Evolutionary conservation across 2,329 filamentous ascomycete genomes (phyloP).

Genomic region (Nigrograna mackinnonii): DNA sequence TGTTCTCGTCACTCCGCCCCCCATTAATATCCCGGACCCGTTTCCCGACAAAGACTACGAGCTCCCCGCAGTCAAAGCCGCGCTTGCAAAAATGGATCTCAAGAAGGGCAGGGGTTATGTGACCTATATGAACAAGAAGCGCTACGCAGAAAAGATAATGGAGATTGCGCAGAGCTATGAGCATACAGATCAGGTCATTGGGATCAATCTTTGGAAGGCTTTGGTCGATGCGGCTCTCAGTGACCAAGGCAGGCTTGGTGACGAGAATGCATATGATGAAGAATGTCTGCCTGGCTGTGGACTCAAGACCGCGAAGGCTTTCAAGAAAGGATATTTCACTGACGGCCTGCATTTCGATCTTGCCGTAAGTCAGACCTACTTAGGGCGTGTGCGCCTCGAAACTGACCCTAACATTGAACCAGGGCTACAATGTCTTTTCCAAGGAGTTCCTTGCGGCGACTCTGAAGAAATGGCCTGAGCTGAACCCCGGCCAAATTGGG

Average conservation of each 20-base stretch:
- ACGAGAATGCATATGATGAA: constrained; percentile 27
- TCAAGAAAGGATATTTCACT: constrained; percentile 39
- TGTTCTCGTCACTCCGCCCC: constrained; percentile 42
- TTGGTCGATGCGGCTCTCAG: constrained; percentile 24
- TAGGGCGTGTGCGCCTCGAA: neutral
- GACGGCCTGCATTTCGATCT: constrained; percentile 42
- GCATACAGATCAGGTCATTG: constrained; percentile 33
- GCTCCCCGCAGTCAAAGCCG: constrained; percentile 6
- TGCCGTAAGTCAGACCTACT: constrained; percentile 18
- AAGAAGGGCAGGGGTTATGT: constrained; percentile 24
- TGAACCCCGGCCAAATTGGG: constrained; percentile 22
- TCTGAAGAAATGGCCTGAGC: constrained; percentile 32
- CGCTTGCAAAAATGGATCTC: constrained; percentile 7
- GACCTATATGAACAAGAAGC: constrained; percentile 43
- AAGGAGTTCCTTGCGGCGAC: constrained; percentile 23
- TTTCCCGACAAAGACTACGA: neutral
- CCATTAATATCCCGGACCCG: constrained; percentile 31
- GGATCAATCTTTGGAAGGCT: constrained; percentile 38
- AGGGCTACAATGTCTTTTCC: constrained; percentile 33
- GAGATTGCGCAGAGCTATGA: constrained; percentile 38
- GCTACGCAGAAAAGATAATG: constrained; percentile 42
- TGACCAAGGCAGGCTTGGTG: constrained; percentile 20
- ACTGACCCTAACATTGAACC: neutral
- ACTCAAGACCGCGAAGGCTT: constrained; percentile 29
- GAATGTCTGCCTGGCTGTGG: constrained; percentile 40